Evolutionary conservation across 352 stramenopile genomes (phyloP), one percentile per base, ranked within the genome.

Genomic region (Blastocystis sp.): DNA sequence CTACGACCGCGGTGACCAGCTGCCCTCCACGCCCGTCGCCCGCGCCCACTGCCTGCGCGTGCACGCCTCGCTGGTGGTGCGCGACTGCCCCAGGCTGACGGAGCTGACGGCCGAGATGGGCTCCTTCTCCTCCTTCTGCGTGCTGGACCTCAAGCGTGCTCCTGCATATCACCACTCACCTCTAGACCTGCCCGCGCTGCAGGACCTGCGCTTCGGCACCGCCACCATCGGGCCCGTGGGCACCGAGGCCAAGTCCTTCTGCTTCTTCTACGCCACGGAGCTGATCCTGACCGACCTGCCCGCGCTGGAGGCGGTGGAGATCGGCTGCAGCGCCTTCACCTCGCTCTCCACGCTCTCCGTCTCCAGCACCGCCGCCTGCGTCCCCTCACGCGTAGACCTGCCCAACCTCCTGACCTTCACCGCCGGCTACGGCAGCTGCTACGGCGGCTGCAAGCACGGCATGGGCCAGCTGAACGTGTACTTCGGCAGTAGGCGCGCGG

Each of bases 111-210:
- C 28, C 17, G 71, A 52, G 2, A 3, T 21, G 17, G 71, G 71
- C 2, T 66, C 71, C n/a, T 81, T 62, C 21, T 81, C 71, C 11
- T 81, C 71, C 2, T 81, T 66, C 21, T 60, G 5, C 14, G 4
- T 38, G 14, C 43, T 81, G 21, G 64, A 45, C 11, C 40, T 81
- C 1, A 52, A 23, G 34, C 64, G 62, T 69, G n/a, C n/a, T 41
- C 10, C 62, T 40, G 62, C 21, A 28, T 41, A 41, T 69, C 62
- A 69, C 10, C 62, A 10, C 11, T 69, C 10, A 17, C 21, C 23
- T 1, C 10, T 69, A 69, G 62, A 65, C 52, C 45, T 81, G 38
- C 48, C 53, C 41, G 34, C 28, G 4, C 38, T 81, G 14, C 45
- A 64, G 45, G 52, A 45, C 17, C 38, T 81, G 5, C 10, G 17